These are phyloP conservation scores for Helotiales sp. DNA, from an alignment of 2,329 filamentous ascomycete species.

Conservation along the genomic window DNA sequence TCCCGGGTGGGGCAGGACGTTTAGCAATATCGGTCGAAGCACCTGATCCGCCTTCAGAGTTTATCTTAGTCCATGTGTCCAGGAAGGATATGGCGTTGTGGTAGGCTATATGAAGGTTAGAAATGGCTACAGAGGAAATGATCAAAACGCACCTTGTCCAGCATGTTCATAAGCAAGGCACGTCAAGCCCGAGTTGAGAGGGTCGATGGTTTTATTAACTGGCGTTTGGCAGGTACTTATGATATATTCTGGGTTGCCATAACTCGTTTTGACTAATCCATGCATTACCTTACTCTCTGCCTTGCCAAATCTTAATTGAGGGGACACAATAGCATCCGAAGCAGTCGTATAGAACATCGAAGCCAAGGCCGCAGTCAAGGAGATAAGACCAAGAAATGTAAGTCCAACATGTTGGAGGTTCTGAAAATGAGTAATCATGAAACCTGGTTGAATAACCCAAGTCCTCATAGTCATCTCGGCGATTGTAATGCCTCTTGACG, in stretches of 20 bases:
- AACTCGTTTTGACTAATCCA: slow-evolving; percentile 60
- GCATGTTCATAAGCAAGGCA: slow-evolving; percentile 71
- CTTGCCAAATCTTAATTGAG: slow-evolving; percentile 62
- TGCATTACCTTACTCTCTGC: slow-evolving; percentile 50
- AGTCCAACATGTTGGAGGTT: slow-evolving; percentile 62
- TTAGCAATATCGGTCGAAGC: slow-evolving; percentile 41
- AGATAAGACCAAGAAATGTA: slow-evolving; percentile 63
- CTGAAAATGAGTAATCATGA: slow-evolving; percentile 68
- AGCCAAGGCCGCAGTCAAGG: slow-evolving; percentile 63
- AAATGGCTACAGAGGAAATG: neutral
- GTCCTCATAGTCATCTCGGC: slow-evolving; percentile 77
- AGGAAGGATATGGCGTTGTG: slow-evolving; percentile 68
- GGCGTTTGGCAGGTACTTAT: slow-evolving; percentile 60
- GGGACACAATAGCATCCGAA: slow-evolving; percentile 72
- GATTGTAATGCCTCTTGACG: slow-evolving; percentile 65
- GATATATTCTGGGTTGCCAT: slow-evolving; percentile 63
- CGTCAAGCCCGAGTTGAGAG: slow-evolving; percentile 44
- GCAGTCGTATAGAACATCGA: slow-evolving; percentile 76
- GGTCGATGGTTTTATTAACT: slow-evolving; percentile 46
- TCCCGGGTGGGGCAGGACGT: slow-evolving; percentile 61
- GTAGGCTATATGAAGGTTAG: slow-evolving; percentile 45
- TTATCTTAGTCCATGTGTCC: slow-evolving; percentile 52
- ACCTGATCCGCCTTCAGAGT: slow-evolving; percentile 42
- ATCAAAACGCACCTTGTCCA: slow-evolving; percentile 50
- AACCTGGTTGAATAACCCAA: slow-evolving; percentile 74